Evolutionary conservation across 306 rosid genomes (phyloP).

Genomic region (Malus asiatica): DNA sequence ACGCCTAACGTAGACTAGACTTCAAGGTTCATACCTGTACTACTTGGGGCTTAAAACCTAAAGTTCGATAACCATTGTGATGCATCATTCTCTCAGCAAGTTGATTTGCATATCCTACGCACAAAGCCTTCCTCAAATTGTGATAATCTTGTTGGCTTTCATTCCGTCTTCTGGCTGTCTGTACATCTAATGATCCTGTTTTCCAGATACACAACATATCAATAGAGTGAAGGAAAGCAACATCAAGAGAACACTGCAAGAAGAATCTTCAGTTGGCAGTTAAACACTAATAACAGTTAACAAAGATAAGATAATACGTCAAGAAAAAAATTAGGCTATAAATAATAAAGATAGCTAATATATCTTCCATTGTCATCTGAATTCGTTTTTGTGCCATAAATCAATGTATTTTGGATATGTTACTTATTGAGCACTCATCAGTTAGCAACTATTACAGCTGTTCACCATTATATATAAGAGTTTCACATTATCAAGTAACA

Average conservation of each 20-base stretch:
- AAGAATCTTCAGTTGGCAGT: background rate
- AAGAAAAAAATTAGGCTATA: background rate
- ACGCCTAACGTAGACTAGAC: background rate
- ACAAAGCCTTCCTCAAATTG: constrained; percentile 79
- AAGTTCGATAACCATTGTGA: constrained; percentile 93
- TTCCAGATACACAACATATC: constrained; percentile 8
- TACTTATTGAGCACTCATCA: background rate
- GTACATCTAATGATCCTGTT: constrained; percentile 60
- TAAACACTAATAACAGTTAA: background rate
- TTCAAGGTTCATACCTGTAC: constrained; percentile 61
- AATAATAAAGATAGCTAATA: background rate
- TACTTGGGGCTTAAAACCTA: constrained; percentile 79
- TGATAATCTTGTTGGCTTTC: constrained; percentile 44
- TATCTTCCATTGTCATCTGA: background rate
- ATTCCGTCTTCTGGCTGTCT: constrained; percentile 36
- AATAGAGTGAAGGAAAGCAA: background rate
- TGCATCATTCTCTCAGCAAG: constrained; percentile 93
- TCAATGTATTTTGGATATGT: background rate
- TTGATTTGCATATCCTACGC: constrained; percentile 90
- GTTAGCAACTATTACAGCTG: background rate
- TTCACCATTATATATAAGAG: background rate
- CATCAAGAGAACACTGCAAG: background rate
- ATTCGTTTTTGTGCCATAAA: background rate
- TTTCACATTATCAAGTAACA: background rate
- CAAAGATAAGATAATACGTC: background rate